phyloP scores from a whole-genome alignment of 768 basidiomycete species.

The Pilatotrama ljubarskyi region DNA sequence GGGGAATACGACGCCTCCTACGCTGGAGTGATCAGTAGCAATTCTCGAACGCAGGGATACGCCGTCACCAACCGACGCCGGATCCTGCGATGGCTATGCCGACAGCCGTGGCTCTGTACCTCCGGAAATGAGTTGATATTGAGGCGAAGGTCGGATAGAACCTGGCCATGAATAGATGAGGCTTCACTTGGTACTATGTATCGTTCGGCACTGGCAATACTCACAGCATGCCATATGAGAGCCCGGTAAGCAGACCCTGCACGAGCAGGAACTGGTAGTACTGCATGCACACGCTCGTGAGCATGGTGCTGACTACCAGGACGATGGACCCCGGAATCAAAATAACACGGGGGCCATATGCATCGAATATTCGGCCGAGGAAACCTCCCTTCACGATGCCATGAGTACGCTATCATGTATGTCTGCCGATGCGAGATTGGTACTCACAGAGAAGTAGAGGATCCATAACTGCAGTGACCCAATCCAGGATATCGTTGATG shows the following conservation, averaged over 20 bases:
- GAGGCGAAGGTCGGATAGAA: slow-evolving; percentile 72
- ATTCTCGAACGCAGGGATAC: neutral
- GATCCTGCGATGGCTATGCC: slow-evolving; percentile 44
- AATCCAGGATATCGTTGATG: slow-evolving; percentile 40
- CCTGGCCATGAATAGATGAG: too few relatives aligned
- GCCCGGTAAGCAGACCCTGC: slow-evolving; percentile 65
- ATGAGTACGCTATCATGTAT: neutral
- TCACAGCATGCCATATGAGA: slow-evolving; percentile 64
- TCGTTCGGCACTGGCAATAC: slow-evolving; percentile 34
- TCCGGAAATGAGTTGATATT: slow-evolving; percentile 63
- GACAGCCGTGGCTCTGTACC: slow-evolving; percentile 68
- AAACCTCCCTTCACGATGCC: slow-evolving; percentile 50
- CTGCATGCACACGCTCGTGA: slow-evolving; percentile 56
- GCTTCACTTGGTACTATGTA: too few relatives aligned
- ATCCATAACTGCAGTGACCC: slow-evolving; percentile 68
- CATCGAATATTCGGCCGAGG: slow-evolving; percentile 61
- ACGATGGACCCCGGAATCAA: slow-evolving; percentile 53
- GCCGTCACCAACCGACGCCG: slow-evolving; percentile 8
- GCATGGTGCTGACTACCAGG: slow-evolving; percentile 52
- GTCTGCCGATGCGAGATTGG: neutral
- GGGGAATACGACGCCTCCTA: slow-evolving; percentile 69
- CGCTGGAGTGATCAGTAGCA: slow-evolving; percentile 19
- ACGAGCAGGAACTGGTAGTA: slow-evolving; percentile 63
- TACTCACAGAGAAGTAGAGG: slow-evolving; percentile 66
- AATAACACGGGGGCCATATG: slow-evolving; percentile 55